Percentiles rank a stretch among this genome's conserved stretches.
These are phyloP conservation scores for Thermochaetoides dissita DNA, from an alignment of 2,329 filamentous ascomycete species.

Conservation along the genomic window DNA sequence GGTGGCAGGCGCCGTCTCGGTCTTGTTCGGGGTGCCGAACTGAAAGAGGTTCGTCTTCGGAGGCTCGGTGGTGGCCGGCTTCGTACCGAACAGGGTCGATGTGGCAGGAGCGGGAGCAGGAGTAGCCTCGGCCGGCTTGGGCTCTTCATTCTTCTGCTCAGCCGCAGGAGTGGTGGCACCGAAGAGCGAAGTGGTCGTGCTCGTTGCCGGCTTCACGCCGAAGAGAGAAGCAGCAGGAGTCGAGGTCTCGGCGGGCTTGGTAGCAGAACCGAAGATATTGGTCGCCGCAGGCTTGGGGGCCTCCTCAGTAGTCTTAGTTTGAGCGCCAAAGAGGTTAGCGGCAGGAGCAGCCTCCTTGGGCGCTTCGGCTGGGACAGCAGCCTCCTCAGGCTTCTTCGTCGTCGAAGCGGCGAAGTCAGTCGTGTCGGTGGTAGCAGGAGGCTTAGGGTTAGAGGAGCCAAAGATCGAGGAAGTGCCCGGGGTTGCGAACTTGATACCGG, in stretches of 20 bases:
- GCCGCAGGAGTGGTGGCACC: slow-evolving; percentile 4
- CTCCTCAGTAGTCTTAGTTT: slow-evolving; percentile 10
- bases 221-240: slow-evolving; percentile 7
- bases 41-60: slow-evolving; percentile 16
- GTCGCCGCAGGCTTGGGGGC: slow-evolving; percentile 3
- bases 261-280: slow-evolving; percentile 5
- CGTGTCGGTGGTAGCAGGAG: slow-evolving; percentile 17
- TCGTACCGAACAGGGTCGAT: slow-evolving; percentile 13
- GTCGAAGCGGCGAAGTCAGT: slow-evolving; percentile 11
- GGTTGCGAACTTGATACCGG: slow-evolving; percentile 40
- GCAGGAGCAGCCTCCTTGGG: slow-evolving; percentile 2
- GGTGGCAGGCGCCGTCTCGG: slow-evolving; percentile 5
- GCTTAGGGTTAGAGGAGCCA: slow-evolving; percentile 19
- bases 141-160: slow-evolving; percentile 7
- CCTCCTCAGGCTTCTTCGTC: slow-evolving; percentile 11
- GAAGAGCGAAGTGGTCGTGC: slow-evolving; percentile 9
- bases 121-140: background rate
- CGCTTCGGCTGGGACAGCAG: slow-evolving; percentile 1
- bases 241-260: slow-evolving; percentile 8
- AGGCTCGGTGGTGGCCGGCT: slow-evolving; percentile 7
- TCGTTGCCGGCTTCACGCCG: slow-evolving; percentile 5
- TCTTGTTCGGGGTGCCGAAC: slow-evolving; percentile 22
- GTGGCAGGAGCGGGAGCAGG: slow-evolving; percentile 8
- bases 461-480: slow-evolving; percentile 20
- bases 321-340: slow-evolving; percentile 12